phyloP scores from a whole-genome alignment of 1,284 basidiomycete genomes.

The Naganishia sp. region DNA sequence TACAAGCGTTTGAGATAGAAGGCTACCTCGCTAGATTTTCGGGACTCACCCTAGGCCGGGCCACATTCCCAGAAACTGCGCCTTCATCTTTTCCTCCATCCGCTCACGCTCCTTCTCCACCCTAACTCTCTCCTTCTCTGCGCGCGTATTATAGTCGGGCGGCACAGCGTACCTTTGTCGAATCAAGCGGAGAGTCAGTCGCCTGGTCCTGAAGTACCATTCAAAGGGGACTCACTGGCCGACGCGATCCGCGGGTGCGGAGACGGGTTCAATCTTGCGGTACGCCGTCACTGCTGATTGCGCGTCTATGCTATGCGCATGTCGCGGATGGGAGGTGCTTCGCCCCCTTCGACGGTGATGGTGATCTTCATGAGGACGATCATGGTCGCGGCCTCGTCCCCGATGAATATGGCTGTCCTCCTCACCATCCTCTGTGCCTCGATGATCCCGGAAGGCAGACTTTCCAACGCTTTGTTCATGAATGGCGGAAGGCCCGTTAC shows the following conservation, averaged over 20 bases:
- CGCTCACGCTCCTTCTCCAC: slow-evolving; percentile 13
- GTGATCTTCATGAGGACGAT: slow-evolving; percentile 2
- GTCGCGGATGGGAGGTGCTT: slow-evolving; percentile 2
- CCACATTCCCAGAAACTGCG: slow-evolving; percentile 12
- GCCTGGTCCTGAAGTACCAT: background rate
- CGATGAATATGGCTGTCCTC: background rate
- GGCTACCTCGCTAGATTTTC: background rate
- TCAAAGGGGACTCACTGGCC: slow-evolving; percentile 7
- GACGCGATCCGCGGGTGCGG: slow-evolving; percentile 12
- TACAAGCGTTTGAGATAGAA: background rate
- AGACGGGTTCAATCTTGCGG: slow-evolving; percentile 6
- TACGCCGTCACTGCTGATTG: slow-evolving; percentile 17
- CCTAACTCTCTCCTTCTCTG: slow-evolving; percentile 11
- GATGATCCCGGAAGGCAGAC: background rate
- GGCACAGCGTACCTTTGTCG: slow-evolving; percentile 25
- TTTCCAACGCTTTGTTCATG: background rate
- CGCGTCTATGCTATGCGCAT: background rate
- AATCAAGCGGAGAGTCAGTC: background rate
- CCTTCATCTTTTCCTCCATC: slow-evolving; percentile 11
- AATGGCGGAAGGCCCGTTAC: too few species aligned
- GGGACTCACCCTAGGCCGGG: slow-evolving; percentile 9
- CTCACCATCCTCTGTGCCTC: background rate
- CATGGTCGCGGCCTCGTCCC: background rate
- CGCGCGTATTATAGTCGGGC: slow-evolving; percentile 16
- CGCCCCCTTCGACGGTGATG: slow-evolving; percentile 1